Percentiles rank a stretch among this genome's conserved stretches.
Evolutionary conservation across 768 basidiomycete genomes (phyloP).

Genomic region (Megacollybia marginata): DNA sequence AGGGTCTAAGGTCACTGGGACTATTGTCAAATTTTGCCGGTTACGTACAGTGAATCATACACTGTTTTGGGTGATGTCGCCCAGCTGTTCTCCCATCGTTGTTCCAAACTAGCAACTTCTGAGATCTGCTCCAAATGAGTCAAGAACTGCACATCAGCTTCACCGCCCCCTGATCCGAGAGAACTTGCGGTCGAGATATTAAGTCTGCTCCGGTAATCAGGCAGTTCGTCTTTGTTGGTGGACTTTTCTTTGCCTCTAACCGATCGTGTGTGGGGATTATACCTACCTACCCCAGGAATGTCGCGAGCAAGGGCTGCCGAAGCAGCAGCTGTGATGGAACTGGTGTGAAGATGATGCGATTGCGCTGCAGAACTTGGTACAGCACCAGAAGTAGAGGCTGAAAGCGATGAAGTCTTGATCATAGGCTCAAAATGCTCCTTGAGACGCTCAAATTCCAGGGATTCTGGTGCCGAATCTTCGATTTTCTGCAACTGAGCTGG

Average conservation of each 20-base stretch:
- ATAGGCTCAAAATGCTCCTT: slow-evolving; percentile 98
- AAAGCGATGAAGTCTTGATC: slow-evolving; percentile 74
- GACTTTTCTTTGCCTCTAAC: slow-evolving; percentile 52
- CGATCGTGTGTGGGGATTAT: slow-evolving; percentile 53
- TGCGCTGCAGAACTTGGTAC: slow-evolving; percentile 42
- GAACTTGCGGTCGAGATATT: slow-evolving; percentile 52
- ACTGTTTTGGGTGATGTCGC: slow-evolving; percentile 51
- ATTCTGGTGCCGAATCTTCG: slow-evolving; percentile 80
- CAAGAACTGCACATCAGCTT: slow-evolving; percentile 67
- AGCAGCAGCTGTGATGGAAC: slow-evolving; percentile 84
- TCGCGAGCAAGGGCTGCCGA: slow-evolving; percentile 85
- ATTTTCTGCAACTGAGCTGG: slow-evolving; percentile 86
- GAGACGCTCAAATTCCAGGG: slow-evolving; percentile 85
- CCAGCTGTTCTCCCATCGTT: slow-evolving; percentile 83
- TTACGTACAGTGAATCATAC: slow-evolving; percentile 31
- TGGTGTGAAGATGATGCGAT: slow-evolving; percentile 70
- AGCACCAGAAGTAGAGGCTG: slow-evolving; percentile 51
- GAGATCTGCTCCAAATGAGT: slow-evolving; percentile 51
- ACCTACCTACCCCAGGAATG: slow-evolving; percentile 74
- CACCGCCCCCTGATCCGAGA: slow-evolving; percentile 52
- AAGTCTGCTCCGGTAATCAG: slow-evolving; percentile 67
- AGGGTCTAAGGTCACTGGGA: slow-evolving; percentile 72
- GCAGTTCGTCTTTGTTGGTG: slow-evolving; percentile 68
- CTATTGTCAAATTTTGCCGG: not conserved
- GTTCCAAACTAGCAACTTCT: slow-evolving; percentile 65